phyloP scores from a whole-genome alignment of 148 eudicot genomes.

The Silene latifolia region DNA sequence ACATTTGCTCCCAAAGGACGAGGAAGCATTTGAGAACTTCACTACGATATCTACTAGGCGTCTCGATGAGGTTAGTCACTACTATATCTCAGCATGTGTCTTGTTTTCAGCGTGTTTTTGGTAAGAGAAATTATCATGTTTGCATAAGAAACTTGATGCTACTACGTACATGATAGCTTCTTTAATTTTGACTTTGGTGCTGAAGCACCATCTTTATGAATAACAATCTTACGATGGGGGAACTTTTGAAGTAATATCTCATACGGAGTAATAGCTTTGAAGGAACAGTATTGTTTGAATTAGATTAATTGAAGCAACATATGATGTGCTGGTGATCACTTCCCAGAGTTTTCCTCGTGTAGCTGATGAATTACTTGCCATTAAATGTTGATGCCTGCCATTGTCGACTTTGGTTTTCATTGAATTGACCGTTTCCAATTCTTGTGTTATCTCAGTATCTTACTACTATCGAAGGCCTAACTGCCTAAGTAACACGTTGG shows the following conservation, averaged over 20 bases:
- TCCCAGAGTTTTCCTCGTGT: neutral
- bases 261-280: neutral
- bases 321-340: neutral
- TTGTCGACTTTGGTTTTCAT: neutral
- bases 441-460: neutral
- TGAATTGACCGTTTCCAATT: neutral
- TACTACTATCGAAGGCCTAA: neutral
- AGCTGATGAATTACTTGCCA: slow-evolving; percentile 4
- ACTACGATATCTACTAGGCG: slow-evolving; percentile 61
- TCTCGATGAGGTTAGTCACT: slow-evolving; percentile 73
- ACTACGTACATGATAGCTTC: neutral
- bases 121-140: neutral
- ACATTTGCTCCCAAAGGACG: slow-evolving; percentile 92
- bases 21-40: slow-evolving; percentile 77
- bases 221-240: too few relatives aligned
- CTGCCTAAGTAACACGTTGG: neutral
- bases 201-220: neutral
- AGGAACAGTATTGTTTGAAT: neutral
- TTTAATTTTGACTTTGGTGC: neutral
- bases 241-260: too few relatives aligned
- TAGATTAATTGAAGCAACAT: neutral
- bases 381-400: neutral
- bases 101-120: neutral
- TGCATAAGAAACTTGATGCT: neutral
- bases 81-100: too few relatives aligned